phyloP scores from a whole-genome alignment of 352 stramenopile species.

The Elongisporangium undulatum region DNA sequence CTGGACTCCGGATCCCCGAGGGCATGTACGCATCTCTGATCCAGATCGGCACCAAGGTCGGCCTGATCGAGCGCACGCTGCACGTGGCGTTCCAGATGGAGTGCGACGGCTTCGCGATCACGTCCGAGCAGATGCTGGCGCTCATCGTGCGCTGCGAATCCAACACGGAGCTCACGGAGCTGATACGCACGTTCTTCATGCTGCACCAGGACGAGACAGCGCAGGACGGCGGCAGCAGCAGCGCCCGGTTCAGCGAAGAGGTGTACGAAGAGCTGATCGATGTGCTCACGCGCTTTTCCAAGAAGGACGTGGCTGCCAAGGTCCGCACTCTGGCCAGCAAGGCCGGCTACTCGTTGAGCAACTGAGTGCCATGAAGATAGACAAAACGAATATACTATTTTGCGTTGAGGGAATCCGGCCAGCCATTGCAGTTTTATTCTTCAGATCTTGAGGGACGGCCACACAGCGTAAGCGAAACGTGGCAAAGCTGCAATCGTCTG shows the following conservation, averaged over 20 bases:
- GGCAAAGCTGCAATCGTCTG: too few relatives aligned
- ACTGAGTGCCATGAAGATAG: neutral
- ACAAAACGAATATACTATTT: neutral
- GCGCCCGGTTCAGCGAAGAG: constrained; percentile 39
- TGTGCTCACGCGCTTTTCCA: constrained; percentile 36
- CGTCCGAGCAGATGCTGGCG: constrained; percentile 37
- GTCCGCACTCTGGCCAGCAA: constrained; percentile 31
- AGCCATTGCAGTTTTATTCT: too few relatives aligned
- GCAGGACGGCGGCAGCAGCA: constrained; percentile 1
- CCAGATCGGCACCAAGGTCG: constrained; percentile 45
- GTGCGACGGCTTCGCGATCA: constrained; percentile 62
- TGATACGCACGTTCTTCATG: constrained; percentile 58
- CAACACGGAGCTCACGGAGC: constrained; percentile 41
- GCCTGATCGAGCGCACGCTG: constrained; percentile 64
- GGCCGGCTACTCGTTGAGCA: constrained; percentile 9
- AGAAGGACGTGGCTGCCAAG: constrained; percentile 36
- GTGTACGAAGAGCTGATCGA: constrained; percentile 56
- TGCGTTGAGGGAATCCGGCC: neutral
- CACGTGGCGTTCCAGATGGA: constrained; percentile 83
- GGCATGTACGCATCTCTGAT: constrained; percentile 61
- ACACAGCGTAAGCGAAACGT: too few relatives aligned
- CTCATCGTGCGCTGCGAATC: constrained; percentile 44
- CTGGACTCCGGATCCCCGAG: constrained; percentile 38
- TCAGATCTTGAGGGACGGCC: too few relatives aligned
- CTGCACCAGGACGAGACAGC: constrained; percentile 46